Evolutionary conservation across 2,329 filamentous ascomycete genomes (phyloP), one percentile per base, ranked within the genome.

Genomic region (Aspergillus oerlinghausenensis): DNA sequence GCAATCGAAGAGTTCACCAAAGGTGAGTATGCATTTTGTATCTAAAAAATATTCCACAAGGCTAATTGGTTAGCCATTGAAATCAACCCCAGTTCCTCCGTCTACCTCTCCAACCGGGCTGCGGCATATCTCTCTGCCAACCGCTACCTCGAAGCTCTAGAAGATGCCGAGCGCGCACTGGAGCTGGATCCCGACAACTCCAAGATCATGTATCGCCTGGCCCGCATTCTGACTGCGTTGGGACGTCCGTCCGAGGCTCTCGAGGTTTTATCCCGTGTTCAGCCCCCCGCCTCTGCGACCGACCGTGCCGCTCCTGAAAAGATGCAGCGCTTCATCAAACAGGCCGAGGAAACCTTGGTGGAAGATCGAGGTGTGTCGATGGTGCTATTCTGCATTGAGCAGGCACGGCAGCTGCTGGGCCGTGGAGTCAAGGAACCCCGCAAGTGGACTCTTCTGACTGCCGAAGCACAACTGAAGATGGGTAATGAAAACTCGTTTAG

Each of bases 1-100:
- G 93, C 94, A 25, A 92, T 97, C 72, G 84, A 89, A 65, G 91
- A 97, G 75, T 99, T 97, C 75, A 90, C 89, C 65, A 96, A 96
- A 84, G 93, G 93, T 96, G 80, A 58, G 80, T 67, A 35, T 55
- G 55, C 53, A 10, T 49, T 21, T 19, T 38, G 21, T 57, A 28
- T 21, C 26, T 23, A 32, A 21, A 32, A 21, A 45, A 45, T 23
- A 42, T 48, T 23, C 28, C 57, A 35, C 14, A 54, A 26, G 55
- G 49, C 59, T 52, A 55, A 48, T 28, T 42, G 32, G 11, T 55
- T 71, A 97, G 94, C 94, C 60, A 89, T 99, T 68, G 89, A 94
- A 66, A 84, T 93, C 61, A 87, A 93, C 68, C 92, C 92, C 54
- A 82, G 87, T 66, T 95, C 92, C 52, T 81, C 92, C 38, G 96